These are phyloP conservation scores for Datura wrightii DNA, from an alignment of 257 asterid genomes.

Conservation along the genomic window DNA sequence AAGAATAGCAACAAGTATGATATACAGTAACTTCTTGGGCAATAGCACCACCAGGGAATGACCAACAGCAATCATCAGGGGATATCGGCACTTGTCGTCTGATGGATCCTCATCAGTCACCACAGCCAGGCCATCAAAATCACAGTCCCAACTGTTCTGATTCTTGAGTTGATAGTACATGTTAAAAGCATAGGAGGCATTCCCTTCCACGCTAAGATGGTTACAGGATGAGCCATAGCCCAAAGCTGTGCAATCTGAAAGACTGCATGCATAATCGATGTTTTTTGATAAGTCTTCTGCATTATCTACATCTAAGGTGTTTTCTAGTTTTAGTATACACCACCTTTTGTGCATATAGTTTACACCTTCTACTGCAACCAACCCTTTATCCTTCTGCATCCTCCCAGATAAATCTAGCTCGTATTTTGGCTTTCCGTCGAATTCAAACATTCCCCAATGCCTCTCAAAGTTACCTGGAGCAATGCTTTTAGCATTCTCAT, in stretches of 20 bases:
- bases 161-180: slow-evolving; percentile 29
- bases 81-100: not conserved
- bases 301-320: not conserved
- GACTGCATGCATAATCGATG: slow-evolving; percentile 9
- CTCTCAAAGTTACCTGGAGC: slow-evolving; percentile 36
- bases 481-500: slow-evolving; percentile 42
- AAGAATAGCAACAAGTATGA: slow-evolving; percentile 2
- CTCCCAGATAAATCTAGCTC: slow-evolving; percentile 36
- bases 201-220: slow-evolving; percentile 6
- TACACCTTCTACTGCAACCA: slow-evolving; percentile 38
- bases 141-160: slow-evolving; percentile 31
- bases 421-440: slow-evolving; percentile 41
- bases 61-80: slow-evolving; percentile 21
- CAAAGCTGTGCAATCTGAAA: slow-evolving; percentile 24
- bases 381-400: slow-evolving; percentile 36
- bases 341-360: slow-evolving; percentile 37
- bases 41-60: not conserved
- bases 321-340: slow-evolving; percentile 32
- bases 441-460: slow-evolving; percentile 45
- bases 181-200: slow-evolving; percentile 29
- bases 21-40: not conserved
- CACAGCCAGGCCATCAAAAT: slow-evolving; percentile 23
- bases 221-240: slow-evolving; percentile 28
- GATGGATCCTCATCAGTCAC: slow-evolving; percentile 30
- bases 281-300: slow-evolving; percentile 26